A percentile compares a stretch with the other conserved stretches of the same genome.
These are phyloP conservation scores for Diversispora eburnea DNA, from an alignment of 192 early-diverging fungal genomes.

Conservation along the genomic window DNA sequence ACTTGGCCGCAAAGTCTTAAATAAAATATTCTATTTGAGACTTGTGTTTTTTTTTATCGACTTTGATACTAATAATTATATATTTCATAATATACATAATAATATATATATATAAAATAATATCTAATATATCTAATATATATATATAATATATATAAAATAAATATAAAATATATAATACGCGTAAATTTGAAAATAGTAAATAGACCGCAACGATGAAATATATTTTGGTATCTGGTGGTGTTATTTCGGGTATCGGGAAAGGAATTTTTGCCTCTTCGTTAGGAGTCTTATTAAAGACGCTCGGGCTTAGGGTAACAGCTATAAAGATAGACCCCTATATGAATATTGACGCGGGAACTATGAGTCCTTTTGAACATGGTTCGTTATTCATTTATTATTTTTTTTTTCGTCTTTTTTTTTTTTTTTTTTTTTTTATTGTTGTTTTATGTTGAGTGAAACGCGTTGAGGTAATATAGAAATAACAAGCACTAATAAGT, in stretches of 20 bases:
- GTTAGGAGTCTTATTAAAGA: constrained; percentile 91
- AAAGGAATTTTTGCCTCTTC: constrained; percentile 99
- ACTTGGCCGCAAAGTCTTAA: constrained; percentile 18
- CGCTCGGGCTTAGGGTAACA: constrained; percentile 86
- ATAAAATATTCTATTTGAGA: not conserved
- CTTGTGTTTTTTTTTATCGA: no score
- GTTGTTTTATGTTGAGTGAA: no score
- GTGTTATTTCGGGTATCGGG: constrained; percentile 99
- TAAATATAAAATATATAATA: no score
- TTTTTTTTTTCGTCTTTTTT: not conserved
- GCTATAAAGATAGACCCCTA: constrained; percentile 99
- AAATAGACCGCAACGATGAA: constrained; percentile 42
- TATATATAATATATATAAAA: no score
- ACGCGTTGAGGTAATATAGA: no score
- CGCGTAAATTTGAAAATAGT: not conserved
- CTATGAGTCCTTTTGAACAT: constrained; percentile 95
- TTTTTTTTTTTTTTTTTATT: no score
- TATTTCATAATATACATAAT: not conserved
- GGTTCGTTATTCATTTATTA: constrained; percentile 49
- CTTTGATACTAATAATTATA: not conserved
- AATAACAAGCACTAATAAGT: no score
- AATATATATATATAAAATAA: not conserved
- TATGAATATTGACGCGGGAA: constrained; percentile 98
- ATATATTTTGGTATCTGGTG: constrained; percentile 97
- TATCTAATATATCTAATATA: no score